Evolutionary conservation across 805 yeast species (phyloP).

Genomic region (Candida ficus): DNA sequence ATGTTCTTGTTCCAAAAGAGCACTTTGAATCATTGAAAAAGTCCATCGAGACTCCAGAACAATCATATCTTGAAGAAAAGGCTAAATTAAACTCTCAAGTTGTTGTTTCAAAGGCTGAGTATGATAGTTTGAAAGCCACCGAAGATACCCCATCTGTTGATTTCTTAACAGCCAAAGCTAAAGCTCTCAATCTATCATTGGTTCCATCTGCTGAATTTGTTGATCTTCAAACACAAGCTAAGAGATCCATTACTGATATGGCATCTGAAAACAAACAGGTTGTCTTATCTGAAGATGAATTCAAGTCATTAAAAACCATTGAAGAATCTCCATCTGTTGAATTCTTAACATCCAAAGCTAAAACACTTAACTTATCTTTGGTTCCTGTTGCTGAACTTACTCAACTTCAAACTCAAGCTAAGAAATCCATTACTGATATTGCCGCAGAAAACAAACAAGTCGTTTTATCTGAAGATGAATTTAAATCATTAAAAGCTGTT

Average conservation of each 20-base stretch:
- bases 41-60: slow-evolving; percentile 21
- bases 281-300: slow-evolving; percentile 11
- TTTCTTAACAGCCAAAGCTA: neutral
- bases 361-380: neutral
- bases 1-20: slow-evolving; percentile 9
- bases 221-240: neutral
- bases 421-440: slow-evolving; percentile 2
- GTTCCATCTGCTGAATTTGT: slow-evolving; percentile 16
- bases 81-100: slow-evolving; percentile 17
- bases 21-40: slow-evolving; percentile 1
- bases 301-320: slow-evolving; percentile 11
- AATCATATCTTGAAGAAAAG: slow-evolving; percentile 15
- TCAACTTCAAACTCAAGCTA: neutral
- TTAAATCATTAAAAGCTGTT: slow-evolving; percentile 11
- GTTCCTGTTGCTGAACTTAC: slow-evolving; percentile 17
- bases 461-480: slow-evolving; percentile 11
- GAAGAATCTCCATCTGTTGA: neutral
- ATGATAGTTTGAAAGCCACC: slow-evolving; percentile 10
- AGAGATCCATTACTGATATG: slow-evolving; percentile 1
- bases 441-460: neutral
- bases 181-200: neutral
- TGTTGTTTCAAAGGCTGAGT: slow-evolving; percentile 11
- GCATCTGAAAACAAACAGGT: slow-evolving; percentile 2
- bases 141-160: neutral
- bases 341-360: neutral